These are phyloP conservation scores for Aspergillus melleus DNA, from an alignment of 2,329 filamentous ascomycete species.

Conservation along the genomic window DNA sequence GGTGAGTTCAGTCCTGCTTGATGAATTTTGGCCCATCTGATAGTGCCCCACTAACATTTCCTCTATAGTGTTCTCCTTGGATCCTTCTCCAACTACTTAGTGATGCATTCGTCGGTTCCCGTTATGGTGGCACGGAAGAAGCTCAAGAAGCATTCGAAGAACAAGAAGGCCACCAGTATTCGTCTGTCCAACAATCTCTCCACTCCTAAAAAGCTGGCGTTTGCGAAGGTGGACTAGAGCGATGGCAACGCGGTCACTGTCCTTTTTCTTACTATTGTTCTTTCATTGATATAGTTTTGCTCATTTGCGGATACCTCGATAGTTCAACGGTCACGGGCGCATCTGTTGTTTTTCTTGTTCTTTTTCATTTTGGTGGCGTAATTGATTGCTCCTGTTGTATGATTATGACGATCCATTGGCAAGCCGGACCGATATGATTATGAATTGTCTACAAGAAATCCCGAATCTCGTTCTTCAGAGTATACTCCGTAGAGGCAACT, in stretches of 20 bases:
- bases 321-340: not conserved
- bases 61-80: slow-evolving; percentile 77
- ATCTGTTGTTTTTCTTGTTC: not conserved
- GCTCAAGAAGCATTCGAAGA: slow-evolving; percentile 81
- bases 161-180: slow-evolving; percentile 64
- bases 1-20: slow-evolving; percentile 57
- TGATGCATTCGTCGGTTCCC: slow-evolving; percentile 93
- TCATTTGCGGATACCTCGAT: slow-evolving; percentile 1
- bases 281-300: not conserved
- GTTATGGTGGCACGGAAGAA: slow-evolving; percentile 97
- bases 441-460: not conserved
- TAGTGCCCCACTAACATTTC: not conserved
- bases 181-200: slow-evolving; percentile 80
- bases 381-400: not conserved
- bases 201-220: slow-evolving; percentile 67
- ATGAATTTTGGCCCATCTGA: not conserved
- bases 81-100: slow-evolving; percentile 95
- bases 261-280: not conserved
- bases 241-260: not conserved
- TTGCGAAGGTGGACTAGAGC: slow-evolving; percentile 70
- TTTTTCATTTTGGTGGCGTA: not conserved
- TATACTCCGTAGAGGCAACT: not conserved
- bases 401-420: not conserved
- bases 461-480: not conserved
- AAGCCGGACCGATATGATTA: not conserved